Base-by-base conservation (phyloP, 345 rosid genomes). In the Lenwebbia sp. region DNA sequence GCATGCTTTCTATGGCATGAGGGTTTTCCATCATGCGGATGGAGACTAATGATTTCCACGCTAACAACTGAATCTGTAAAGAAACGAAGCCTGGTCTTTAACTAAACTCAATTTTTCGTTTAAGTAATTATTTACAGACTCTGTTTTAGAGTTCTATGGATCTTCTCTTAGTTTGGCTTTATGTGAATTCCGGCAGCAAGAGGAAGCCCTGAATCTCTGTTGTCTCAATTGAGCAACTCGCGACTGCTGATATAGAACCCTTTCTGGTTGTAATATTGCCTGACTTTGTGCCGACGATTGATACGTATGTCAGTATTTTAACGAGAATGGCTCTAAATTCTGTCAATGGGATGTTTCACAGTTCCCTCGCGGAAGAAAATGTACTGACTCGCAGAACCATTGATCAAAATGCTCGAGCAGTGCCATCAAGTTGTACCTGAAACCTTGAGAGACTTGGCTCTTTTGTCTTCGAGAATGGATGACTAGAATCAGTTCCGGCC, bases 391-490 rank as follows among this genome's bases (percentile, higher is more conserved):
- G 90, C 90, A 17, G 92, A 86, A 75, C 82, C 91, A n/a, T 87
- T 93, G 88, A 87, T 91, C 86, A 86, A 86, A 88, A 86, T 91
- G 56, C 91, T 95, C 5, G 90, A 92, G 91, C 88, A 90, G 82
- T 94, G 94, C 85, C 90, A 89, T 60, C 95, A 92, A 89, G 86
- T 49, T 21, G 93, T 92, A 84, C 95, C 93, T 4, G 88, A 91
- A 54, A 84, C 90, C 82, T 87, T 92, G 85, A 89, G 89, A 55
- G 83, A 87, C 87, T 54, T 88, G 88, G 62, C 28, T 14, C 78
- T 70, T 1, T 70, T 33, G 25, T 70, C 78, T 70, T 33, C 44
- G 10, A 70, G 83, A 82, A 44, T 82, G 83, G 83, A 82, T 25
- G 11, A 82, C 21, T 28, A 82, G 83, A 47, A 4, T 82, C 83